Conservation (phyloP, 1,284 basidiomycete genomes). For the Irpex rosettiformis region DNA sequence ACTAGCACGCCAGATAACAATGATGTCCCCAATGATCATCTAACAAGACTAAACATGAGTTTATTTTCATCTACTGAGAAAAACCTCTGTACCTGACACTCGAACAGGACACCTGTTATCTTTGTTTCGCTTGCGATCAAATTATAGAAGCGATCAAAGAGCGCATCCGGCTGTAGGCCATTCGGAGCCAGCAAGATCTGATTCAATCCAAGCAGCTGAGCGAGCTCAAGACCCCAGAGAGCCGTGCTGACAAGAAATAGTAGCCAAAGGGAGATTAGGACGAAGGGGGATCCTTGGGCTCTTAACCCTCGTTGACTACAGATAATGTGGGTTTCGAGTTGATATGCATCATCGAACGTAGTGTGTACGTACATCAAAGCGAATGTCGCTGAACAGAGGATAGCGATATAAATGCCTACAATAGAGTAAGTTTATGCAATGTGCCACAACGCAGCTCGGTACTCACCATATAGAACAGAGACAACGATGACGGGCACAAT, state of each 20-base stretch:
- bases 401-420: constrained; percentile 14
- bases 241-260: constrained; percentile 11
- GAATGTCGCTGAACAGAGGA: constrained; percentile 11
- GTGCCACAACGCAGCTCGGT: neutral
- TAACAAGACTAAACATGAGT: neutral
- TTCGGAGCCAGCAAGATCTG: constrained; percentile 10
- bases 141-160: constrained; percentile 15
- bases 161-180: constrained; percentile 2
- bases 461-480: constrained; percentile 14
- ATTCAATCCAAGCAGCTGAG: constrained; percentile 14
- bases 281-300: neutral
- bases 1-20: constrained; percentile 15
- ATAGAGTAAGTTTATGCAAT: neutral
- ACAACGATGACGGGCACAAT: constrained; percentile 12
- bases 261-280: constrained; percentile 8
- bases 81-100: constrained; percentile 8
- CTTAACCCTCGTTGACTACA: constrained; percentile 11
- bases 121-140: constrained; percentile 13
- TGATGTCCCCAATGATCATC: constrained; percentile 16
- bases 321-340: neutral
- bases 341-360: neutral
- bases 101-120: constrained; percentile 12
- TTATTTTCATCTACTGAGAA: neutral
- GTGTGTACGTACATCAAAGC: constrained; percentile 9
- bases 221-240: constrained; percentile 14